Evolutionary conservation across 2,329 filamentous ascomycete species (phyloP).

Genomic region (Stachybotrys echinatus): DNA sequence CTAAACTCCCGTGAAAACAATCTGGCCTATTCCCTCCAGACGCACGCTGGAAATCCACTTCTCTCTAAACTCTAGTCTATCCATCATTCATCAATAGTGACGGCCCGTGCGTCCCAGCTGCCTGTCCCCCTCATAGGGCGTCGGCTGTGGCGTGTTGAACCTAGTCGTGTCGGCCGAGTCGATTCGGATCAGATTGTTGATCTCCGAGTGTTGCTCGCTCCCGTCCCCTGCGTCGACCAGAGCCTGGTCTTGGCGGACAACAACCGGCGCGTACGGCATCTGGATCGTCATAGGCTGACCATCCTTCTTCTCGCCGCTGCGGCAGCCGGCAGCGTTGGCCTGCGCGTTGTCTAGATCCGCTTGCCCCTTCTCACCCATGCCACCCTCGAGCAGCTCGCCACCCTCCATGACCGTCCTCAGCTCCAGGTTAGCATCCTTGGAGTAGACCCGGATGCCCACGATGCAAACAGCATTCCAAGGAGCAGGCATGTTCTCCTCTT

Average conservation of each 20-base stretch:
- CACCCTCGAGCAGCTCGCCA: slow-evolving; percentile 45
- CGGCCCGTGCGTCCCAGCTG: slow-evolving; percentile 10
- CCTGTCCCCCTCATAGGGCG: slow-evolving; percentile 22
- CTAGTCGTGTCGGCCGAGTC: slow-evolving; percentile 20
- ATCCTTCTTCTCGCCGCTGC: slow-evolving; percentile 16
- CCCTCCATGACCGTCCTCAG: slow-evolving; percentile 52
- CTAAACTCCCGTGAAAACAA: too few relatives aligned
- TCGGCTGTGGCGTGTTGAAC: slow-evolving; percentile 23
- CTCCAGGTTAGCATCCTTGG: slow-evolving; percentile 49
- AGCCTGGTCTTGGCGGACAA: slow-evolving; percentile 17
- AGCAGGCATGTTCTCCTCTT: slow-evolving; percentile 51
- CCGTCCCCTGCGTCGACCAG: slow-evolving; percentile 12
- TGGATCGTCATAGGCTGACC: slow-evolving; percentile 2
- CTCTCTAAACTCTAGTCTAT: too few relatives aligned
- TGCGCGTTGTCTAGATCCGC: slow-evolving; percentile 53
- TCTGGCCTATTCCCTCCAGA: too few relatives aligned
- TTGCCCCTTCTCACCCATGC: slow-evolving; percentile 52
- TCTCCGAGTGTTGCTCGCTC: slow-evolving; percentile 14
- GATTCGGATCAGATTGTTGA: slow-evolving; percentile 20
- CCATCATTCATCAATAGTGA: too few relatives aligned
- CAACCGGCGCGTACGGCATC: slow-evolving; percentile 13
- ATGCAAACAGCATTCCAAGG: slow-evolving; percentile 61
- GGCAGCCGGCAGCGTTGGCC: slow-evolving; percentile 46
- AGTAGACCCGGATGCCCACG: slow-evolving; percentile 56
- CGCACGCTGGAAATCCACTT: too few relatives aligned